Percentiles rank a stretch among this genome's conserved stretches.
These are phyloP conservation scores for Umbelopsis sp. DNA, from an alignment of 192 early-diverging fungal genomes.

Conservation along the genomic window DNA sequence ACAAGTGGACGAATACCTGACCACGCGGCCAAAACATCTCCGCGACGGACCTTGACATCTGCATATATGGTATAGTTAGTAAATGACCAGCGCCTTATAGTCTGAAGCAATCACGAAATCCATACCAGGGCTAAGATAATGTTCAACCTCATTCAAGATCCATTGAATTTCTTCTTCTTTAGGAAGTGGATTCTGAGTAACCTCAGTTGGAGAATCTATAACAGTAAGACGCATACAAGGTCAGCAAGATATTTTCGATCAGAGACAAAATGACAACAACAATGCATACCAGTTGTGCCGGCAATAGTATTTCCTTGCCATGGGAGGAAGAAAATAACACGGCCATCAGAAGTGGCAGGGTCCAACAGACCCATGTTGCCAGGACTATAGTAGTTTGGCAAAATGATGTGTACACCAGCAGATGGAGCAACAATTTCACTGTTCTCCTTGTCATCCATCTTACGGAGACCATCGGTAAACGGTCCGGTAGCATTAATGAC, in stretches of 20 bases:
- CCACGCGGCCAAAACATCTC: conserved; percentile 98
- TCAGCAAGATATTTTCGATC: not conserved
- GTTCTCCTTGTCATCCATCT: conserved; percentile 81
- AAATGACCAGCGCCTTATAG: not conserved
- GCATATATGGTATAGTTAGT: not conserved
- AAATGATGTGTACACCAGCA: conserved; percentile 91
- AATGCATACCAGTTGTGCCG: conserved; percentile 74
- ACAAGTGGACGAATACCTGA: conserved; percentile 96
- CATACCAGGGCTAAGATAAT: conserved; percentile 78
- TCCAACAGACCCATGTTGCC: conserved; percentile 95
- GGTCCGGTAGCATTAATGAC: conserved; percentile 90
- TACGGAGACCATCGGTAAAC: conserved; percentile 82
- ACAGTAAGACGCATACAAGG: not conserved
- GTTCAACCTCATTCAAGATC: conserved; percentile 91
- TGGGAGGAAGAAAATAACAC: conserved; percentile 97
- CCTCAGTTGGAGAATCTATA: conserved; percentile 80
- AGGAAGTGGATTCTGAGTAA: conserved; percentile 84
- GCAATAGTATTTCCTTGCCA: conserved; percentile 97
- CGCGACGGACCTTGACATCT: conserved; percentile 95
- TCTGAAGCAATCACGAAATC: not conserved
- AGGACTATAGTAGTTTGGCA: conserved; percentile 95
- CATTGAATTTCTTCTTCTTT: conserved; percentile 94
- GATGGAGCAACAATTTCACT: conserved; percentile 90
- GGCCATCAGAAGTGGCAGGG: conserved; percentile 90
- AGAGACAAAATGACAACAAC: not conserved